Evolutionary conservation across 805 yeast species (phyloP).

Genomic region (Geotrichum ghanense): DNA sequence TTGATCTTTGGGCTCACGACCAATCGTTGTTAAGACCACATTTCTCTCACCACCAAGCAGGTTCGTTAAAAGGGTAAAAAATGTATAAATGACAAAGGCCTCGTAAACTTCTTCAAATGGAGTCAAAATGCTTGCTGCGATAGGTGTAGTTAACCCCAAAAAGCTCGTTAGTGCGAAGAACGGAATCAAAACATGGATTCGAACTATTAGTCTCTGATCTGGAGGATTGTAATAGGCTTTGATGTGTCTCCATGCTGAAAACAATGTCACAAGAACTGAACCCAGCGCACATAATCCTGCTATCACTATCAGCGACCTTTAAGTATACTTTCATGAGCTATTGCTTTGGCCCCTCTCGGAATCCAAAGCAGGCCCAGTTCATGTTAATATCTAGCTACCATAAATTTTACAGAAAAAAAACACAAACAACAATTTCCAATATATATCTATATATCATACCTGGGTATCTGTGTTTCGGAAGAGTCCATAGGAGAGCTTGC

Average conservation of each 20-base stretch:
- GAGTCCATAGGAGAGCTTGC: too few relatives aligned
- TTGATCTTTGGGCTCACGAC: slow-evolving; percentile 60
- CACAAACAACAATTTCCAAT: too few relatives aligned
- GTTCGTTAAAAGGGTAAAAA: slow-evolving; percentile 70
- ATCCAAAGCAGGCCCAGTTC: too few relatives aligned
- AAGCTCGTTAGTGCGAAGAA: slow-evolving; percentile 66
- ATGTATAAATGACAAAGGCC: slow-evolving; percentile 91
- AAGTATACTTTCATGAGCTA: background rate
- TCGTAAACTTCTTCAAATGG: slow-evolving; percentile 86
- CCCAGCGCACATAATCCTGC: slow-evolving; percentile 14
- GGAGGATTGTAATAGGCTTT: slow-evolving; percentile 76
- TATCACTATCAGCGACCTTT: background rate
- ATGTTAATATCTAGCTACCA: too few relatives aligned
- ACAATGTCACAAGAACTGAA: slow-evolving; percentile 32
- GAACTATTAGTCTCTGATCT: slow-evolving; percentile 73
- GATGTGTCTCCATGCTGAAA: slow-evolving; percentile 42
- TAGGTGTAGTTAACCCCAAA: slow-evolving; percentile 38
- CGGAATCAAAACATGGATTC: slow-evolving; percentile 78
- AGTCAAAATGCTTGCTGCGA: slow-evolving; percentile 40
- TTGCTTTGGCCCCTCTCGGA: too few relatives aligned
- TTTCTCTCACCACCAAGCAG: slow-evolving; percentile 88
- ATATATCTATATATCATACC: too few relatives aligned
- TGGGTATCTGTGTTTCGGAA: too few relatives aligned
- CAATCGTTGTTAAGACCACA: slow-evolving; percentile 60
- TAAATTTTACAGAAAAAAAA: too few relatives aligned